Evolutionary conservation across 2,329 filamentous ascomycete genomes (phyloP).

Genomic region (Exophiala bonariae): DNA sequence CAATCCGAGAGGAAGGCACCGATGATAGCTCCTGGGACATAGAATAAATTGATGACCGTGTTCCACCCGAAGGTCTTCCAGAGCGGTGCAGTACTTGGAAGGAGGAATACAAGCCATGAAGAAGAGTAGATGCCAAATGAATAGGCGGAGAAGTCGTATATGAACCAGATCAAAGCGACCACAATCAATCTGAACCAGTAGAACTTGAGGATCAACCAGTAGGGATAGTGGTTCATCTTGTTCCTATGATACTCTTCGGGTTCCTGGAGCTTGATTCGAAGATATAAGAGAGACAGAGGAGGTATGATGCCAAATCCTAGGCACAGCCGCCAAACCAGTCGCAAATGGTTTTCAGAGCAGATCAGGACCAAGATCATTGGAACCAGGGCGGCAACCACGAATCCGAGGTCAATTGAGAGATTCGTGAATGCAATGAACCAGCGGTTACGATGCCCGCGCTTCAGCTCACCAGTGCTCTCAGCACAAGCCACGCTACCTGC

Average conservation of each 20-base stretch:
- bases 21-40: slow-evolving; percentile 76
- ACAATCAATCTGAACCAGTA: slow-evolving; percentile 73
- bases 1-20: slow-evolving; percentile 77
- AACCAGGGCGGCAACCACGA: slow-evolving; percentile 76
- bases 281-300: slow-evolving; percentile 67
- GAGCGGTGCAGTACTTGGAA: slow-evolving; percentile 61
- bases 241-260: slow-evolving; percentile 74
- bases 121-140: slow-evolving; percentile 84
- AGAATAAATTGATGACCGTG: slow-evolving; percentile 84
- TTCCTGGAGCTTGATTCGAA: slow-evolving; percentile 73
- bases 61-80: slow-evolving; percentile 87
- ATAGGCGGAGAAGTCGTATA: slow-evolving; percentile 84
- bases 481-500: slow-evolving; percentile 80
- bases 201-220: slow-evolving; percentile 57
- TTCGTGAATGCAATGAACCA: slow-evolving; percentile 94
- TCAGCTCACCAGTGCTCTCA: slow-evolving; percentile 80
- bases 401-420: slow-evolving; percentile 81
- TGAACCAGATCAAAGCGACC: slow-evolving; percentile 78
- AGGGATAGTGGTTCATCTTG: slow-evolving; percentile 64
- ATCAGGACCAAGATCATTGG: slow-evolving; percentile 66
- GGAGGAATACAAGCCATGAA: slow-evolving; percentile 58
- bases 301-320: slow-evolving; percentile 79
- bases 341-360: slow-evolving; percentile 62
- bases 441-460: slow-evolving; percentile 75
- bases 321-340: slow-evolving; percentile 78